A percentile compares a stretch with the other conserved stretches of the same genome.
phyloP scores from a whole-genome alignment of 208 protist genomes.

The Crithidia expoeki region DNA sequence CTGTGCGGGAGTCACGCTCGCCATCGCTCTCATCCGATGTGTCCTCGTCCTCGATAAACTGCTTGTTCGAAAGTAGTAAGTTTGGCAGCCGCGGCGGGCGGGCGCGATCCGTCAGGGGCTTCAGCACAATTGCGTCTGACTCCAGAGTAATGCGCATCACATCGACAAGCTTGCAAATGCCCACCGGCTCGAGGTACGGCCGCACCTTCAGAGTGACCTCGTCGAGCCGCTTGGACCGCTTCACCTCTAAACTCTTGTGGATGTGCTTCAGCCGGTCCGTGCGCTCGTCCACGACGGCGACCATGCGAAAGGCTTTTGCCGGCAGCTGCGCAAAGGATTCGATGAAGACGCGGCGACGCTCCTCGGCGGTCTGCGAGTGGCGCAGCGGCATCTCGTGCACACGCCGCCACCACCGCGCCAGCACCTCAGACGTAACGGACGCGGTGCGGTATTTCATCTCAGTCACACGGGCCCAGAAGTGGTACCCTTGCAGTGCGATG shows the following conservation, averaged over 20 bases:
- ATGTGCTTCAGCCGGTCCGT: constrained; percentile 77
- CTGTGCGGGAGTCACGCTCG: constrained; percentile 72
- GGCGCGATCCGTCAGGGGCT: constrained; percentile 63
- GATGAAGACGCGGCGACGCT: constrained; percentile 68
- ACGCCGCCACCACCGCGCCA: constrained; percentile 59
- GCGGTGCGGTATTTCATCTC: constrained; percentile 77
- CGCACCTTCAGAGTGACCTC: constrained; percentile 63
- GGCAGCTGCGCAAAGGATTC: constrained; percentile 71
- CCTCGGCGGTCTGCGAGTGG: constrained; percentile 49
- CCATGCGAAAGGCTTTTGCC: constrained; percentile 76
- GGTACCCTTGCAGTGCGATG: constrained; percentile 64
- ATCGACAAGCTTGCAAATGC: constrained; percentile 86
- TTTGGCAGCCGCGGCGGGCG: constrained; percentile 80
- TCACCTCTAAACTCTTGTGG: constrained; percentile 77
- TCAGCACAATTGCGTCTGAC: constrained; percentile 75
- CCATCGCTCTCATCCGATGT: constrained; percentile 86
- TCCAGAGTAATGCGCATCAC: constrained; percentile 78
- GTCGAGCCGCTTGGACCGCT: constrained; percentile 64
- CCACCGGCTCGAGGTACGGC: constrained; percentile 69
- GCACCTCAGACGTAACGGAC: constrained; percentile 62
- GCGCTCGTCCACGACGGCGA: constrained; percentile 64
- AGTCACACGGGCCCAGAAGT: constrained; percentile 78
- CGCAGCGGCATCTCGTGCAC: constrained; percentile 53
- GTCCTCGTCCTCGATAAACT: constrained; percentile 70
- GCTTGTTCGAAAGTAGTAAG: constrained; percentile 41